A percentile compares a stretch with the other conserved stretches of the same genome.
These are phyloP conservation scores for Madurella fahalii DNA, from an alignment of 2,329 filamentous ascomycete genomes.

Conservation along the genomic window DNA sequence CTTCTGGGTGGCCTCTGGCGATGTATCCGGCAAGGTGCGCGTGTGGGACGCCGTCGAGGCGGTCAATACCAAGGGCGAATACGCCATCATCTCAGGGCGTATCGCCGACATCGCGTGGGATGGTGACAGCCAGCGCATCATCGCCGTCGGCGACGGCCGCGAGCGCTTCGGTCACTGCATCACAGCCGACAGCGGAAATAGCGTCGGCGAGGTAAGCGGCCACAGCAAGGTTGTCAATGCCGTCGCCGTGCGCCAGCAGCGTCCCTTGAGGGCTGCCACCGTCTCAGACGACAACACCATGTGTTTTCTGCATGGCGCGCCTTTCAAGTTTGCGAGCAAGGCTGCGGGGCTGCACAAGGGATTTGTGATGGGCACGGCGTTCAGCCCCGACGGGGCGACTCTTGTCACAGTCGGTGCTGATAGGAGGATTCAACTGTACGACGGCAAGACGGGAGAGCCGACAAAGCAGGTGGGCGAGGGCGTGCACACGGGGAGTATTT, in stretches of 20 bases:
- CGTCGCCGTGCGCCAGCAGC: slow-evolving; percentile 82
- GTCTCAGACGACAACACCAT: slow-evolving; percentile 85
- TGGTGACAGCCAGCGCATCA: slow-evolving; percentile 91
- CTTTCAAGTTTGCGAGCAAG: slow-evolving; percentile 94
- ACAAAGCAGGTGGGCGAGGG: slow-evolving; percentile 72
- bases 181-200: slow-evolving; percentile 93
- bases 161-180: slow-evolving; percentile 93
- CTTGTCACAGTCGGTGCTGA: slow-evolving; percentile 92
- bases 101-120: slow-evolving; percentile 98
- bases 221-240: slow-evolving; percentile 89
- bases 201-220: slow-evolving; percentile 87
- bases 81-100: slow-evolving; percentile 86
- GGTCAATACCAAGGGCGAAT: slow-evolving; percentile 84
- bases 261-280: slow-evolving; percentile 87
- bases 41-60: slow-evolving; percentile 93
- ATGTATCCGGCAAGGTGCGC: slow-evolving; percentile 76
- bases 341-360: slow-evolving; percentile 74
- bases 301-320: slow-evolving; percentile 89
- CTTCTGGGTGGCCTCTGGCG: slow-evolving; percentile 91
- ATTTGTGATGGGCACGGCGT: slow-evolving; percentile 82
- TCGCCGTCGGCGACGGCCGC: slow-evolving; percentile 91
- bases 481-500: slow-evolving; percentile 90
- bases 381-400: slow-evolving; percentile 78
- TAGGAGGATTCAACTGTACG: slow-evolving; percentile 86
- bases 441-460: slow-evolving; percentile 89